A percentile compares a stretch with the other conserved stretches of the same genome.
phyloP scores from a whole-genome alignment of 148 eudicot species.

The Arbutus unedo region DNA sequence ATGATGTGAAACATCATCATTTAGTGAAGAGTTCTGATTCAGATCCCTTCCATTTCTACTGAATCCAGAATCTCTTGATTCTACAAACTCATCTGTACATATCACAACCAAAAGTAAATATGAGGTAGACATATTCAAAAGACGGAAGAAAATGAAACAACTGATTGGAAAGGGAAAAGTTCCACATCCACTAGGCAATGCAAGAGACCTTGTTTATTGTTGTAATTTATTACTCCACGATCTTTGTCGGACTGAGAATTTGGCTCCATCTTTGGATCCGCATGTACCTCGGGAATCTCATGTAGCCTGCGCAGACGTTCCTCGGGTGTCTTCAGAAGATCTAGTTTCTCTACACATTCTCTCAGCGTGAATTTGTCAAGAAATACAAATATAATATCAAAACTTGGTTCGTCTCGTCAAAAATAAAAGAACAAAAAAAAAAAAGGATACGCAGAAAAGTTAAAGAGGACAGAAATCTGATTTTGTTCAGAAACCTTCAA shows the following conservation, averaged over 20 bases:
- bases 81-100: conserved; percentile 48
- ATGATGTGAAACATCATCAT: conserved; percentile 1
- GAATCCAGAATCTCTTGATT: conserved; percentile 33
- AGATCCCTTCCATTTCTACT: conserved; percentile 25
- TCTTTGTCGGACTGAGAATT: conserved; percentile 81
- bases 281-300: conserved; percentile 73
- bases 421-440: neutral
- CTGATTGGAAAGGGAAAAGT: neutral
- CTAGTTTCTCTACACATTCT: conserved; percentile 70
- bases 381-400: conserved; percentile 22
- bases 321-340: conserved; percentile 74
- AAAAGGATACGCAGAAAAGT: neutral
- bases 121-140: neutral
- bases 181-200: conserved; percentile 4
- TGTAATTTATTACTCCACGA: conserved; percentile 37
- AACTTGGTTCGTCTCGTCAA: neutral
- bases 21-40: neutral
- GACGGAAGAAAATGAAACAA: conserved; percentile 4
- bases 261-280: conserved; percentile 89
- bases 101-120: conserved; percentile 20
- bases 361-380: conserved; percentile 87
- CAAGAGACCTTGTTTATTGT: conserved; percentile 57
- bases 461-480: neutral
- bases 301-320: conserved; percentile 65
- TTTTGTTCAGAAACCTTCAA: neutral